These are phyloP conservation scores for Ophiostoma montium DNA, from an alignment of 2,329 filamentous ascomycete species.

Conservation along the genomic window DNA sequence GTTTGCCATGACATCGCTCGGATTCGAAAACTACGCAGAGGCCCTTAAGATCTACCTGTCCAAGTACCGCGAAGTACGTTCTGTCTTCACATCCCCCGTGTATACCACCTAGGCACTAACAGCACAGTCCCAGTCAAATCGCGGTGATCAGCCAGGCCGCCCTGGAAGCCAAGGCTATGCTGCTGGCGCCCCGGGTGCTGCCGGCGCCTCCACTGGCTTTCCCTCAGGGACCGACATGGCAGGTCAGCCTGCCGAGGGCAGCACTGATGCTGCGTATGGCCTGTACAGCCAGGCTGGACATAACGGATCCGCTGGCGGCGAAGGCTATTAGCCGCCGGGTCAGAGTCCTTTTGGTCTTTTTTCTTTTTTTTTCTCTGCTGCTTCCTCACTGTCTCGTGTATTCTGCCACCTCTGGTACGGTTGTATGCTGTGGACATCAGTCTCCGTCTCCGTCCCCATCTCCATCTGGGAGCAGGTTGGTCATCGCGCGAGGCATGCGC, in stretches of 20 bases:
- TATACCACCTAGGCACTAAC: too few species aligned
- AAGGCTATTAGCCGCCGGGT: constrained; percentile 30
- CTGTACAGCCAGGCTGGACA: constrained; percentile 43
- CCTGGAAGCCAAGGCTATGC: constrained; percentile 41
- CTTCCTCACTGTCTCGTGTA: too few species aligned
- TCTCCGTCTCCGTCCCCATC: too few species aligned
- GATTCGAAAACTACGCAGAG: constrained; percentile 97
- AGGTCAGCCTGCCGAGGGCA: constrained; percentile 27
- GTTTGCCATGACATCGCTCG: constrained; percentile 96
- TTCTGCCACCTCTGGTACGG: not conserved
- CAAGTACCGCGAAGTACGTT: constrained; percentile 88
- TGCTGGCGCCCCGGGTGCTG: constrained; percentile 25
- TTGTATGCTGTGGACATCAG: not conserved
- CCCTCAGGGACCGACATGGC: constrained; percentile 29
- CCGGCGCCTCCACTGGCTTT: constrained; percentile 28
- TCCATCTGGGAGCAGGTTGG: too few species aligned
- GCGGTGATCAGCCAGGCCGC: constrained; percentile 40
- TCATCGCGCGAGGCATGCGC: too few species aligned
- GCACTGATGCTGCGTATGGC: constrained; percentile 28
- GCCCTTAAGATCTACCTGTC: constrained; percentile 96
- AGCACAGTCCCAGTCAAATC: constrained; percentile 60
- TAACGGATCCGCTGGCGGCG: constrained; percentile 40
- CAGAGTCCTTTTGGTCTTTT: not conserved
- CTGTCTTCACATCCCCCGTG: too few species aligned
- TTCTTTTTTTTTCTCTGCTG: not conserved